Base-by-base conservation (phyloP, 2,329 filamentous ascomycete genomes). In the Colletotrichum sp. region DNA sequence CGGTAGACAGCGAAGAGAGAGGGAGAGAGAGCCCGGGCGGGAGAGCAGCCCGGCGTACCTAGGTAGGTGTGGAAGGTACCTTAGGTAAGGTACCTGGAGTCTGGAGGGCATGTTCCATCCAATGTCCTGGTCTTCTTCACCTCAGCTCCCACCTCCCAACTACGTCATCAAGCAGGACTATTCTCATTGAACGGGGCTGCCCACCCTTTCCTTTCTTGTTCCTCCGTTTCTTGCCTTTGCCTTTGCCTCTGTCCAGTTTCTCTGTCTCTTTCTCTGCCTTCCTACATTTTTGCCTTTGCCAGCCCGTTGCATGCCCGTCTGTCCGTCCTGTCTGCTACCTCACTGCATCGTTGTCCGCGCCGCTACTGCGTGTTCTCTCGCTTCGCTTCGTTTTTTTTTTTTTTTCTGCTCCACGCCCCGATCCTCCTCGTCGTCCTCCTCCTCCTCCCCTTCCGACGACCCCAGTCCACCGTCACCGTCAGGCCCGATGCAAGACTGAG, bases 141-240 rank as follows among this genome's bases (percentile, higher is more conserved):
- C 44, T 52, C 21, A 69, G 44, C 57, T 73, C 57, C 44, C 68
- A 63, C 60, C 26, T 49, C 70, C 28, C 26, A 62, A 39, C 57
- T 76, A 76, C 73, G 73, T 76, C 73, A 76, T 76, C 57, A 69
- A 72, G 44, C 64, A 64, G 57, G 36, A 30, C 34, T 59, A 63
- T 39, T 70, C 39, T 70, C 55, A 63, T 26, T 52, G 68, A 70
- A 63, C 57, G 66, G 73, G 73, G 72, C 70, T 60, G 34, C 59
- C 59, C 64, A 52, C 70, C 70, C 70, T 60, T 75, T 75, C 72
- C 67, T 60, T 69, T 76, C 70, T 73, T 76, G 73, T 72, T 67
- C 72, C 49, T 52, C 72, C 60, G 62, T 62, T 59, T 59, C 26
- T 34, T 62, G 59, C 59, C 59, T 62, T 34, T 62, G 59, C 59